Evolutionary conservation across 2,329 filamentous ascomycete species (phyloP).

Genomic region (Hypocrella siamensis): DNA sequence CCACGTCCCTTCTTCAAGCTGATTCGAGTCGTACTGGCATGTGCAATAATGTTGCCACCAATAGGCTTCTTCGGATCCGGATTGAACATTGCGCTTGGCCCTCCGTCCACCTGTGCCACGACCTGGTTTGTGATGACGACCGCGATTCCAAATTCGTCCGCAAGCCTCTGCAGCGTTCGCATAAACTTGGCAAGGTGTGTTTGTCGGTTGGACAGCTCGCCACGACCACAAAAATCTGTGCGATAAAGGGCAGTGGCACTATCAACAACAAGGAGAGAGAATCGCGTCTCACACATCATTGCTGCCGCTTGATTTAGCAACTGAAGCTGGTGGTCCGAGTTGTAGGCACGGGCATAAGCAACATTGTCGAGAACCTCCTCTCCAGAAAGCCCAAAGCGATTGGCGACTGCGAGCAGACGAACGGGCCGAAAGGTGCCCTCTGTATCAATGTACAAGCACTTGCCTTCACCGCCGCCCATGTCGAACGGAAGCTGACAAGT

Average conservation of each 20-base stretch:
- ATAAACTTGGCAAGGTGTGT: conserved; percentile 81
- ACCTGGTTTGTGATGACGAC: conserved; percentile 99
- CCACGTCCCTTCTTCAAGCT: conserved; percentile 90
- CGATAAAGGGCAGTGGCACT: conserved; percentile 91
- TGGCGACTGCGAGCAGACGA: conserved; percentile 77
- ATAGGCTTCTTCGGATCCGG: conserved; percentile 99
- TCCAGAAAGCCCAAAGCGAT: conserved; percentile 83
- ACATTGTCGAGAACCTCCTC: conserved; percentile 98
- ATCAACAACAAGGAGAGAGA: conserved; percentile 90
- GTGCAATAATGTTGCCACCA: conserved; percentile 96
- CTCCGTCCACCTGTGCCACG: conserved; percentile 93
- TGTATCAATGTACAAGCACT: conserved; percentile 96
- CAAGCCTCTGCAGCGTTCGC: conserved; percentile 64
- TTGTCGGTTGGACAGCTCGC: conserved; percentile 87
- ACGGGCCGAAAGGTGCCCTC: conserved; percentile 95
- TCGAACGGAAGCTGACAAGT: conserved; percentile 97
- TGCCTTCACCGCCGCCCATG: conserved; percentile 96
- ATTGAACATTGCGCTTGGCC: conserved; percentile 95
- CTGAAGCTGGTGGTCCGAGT: conserved; percentile 93
- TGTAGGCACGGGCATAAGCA: conserved; percentile 94
- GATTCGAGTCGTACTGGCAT: conserved; percentile 86
- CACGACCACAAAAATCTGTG: conserved; percentile 92
- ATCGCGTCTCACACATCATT: conserved; percentile 99
- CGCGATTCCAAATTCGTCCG: conserved; percentile 82
- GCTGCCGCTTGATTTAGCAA: conserved; percentile 85